Evolutionary conservation across 352 stramenopile genomes (phyloP).

Genomic region (Globisporangium solare): DNA sequence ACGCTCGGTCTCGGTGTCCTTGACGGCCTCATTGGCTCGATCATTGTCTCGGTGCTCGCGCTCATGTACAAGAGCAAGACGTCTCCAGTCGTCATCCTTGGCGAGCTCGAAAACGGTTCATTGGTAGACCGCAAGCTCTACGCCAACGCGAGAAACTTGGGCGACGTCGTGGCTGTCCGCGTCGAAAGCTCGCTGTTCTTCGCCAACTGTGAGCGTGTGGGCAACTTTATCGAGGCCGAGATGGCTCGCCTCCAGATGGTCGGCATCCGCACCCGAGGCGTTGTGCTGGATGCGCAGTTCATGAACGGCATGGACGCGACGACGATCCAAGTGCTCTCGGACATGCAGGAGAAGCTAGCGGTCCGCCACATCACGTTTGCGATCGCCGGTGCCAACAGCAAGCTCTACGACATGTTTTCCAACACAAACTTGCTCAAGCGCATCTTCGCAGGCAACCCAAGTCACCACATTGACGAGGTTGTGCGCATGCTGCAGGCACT

Average conservation of each 20-base stretch:
- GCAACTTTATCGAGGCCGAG: constrained; percentile 29
- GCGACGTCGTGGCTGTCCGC: constrained; percentile 33
- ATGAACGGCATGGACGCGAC: constrained; percentile 63
- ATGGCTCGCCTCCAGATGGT: constrained; percentile 22
- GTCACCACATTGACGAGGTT: constrained; percentile 19
- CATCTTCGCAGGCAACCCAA: constrained; percentile 17
- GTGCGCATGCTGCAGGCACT: constrained; percentile 20
- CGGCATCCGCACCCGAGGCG: constrained; percentile 24
- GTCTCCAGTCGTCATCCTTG: constrained; percentile 30
- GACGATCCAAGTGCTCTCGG: constrained; percentile 51
- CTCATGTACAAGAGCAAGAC: constrained; percentile 55
- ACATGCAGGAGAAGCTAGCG: constrained; percentile 49
- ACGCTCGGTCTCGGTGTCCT: constrained; percentile 52
- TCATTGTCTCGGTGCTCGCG: constrained; percentile 47
- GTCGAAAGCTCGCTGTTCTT: constrained; percentile 58
- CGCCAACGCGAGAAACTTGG: constrained; percentile 18
- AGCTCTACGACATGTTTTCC: constrained; percentile 31
- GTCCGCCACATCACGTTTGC: constrained; percentile 31
- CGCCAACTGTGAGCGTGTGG: constrained; percentile 51
- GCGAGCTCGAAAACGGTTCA: constrained; percentile 30
- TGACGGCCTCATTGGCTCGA: constrained; percentile 40
- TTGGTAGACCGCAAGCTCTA: constrained; percentile 32
- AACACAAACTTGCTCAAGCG: constrained; percentile 40
- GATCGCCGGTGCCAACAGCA: constrained; percentile 38
- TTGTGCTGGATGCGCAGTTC: constrained; percentile 39